These are phyloP conservation scores for Paraglomus brasilianum DNA, from an alignment of 192 early-diverging fungal species.

Conservation along the genomic window DNA sequence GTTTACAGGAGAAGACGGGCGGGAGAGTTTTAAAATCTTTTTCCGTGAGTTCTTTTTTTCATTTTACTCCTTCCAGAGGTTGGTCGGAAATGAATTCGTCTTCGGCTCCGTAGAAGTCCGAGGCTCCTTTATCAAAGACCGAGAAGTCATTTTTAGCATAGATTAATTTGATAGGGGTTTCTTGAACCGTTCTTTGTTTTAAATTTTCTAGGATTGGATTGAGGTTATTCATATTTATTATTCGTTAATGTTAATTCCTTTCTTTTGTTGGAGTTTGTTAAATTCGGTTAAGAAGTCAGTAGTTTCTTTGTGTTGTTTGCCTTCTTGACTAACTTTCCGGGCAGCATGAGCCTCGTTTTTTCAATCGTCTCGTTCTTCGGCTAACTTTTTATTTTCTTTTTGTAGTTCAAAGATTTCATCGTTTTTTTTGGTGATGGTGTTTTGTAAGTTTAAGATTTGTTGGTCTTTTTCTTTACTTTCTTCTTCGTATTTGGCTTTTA, in stretches of 20 bases:
- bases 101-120: not conserved
- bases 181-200: not conserved
- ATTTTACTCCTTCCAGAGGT: constrained; percentile 1
- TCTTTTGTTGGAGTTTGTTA: not conserved
- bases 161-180: not conserved
- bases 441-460: not conserved
- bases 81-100: constrained; percentile 7
- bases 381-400: not conserved
- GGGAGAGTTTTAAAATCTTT: not conserved
- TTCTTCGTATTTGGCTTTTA: constrained; percentile 3
- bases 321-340: not conserved
- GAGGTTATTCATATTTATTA: not conserved
- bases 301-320: not conserved
- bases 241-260: not conserved
- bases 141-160: constrained; percentile 7
- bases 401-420: too few relatives aligned
- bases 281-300: not conserved
- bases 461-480: not conserved
- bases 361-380: constrained; percentile 2
- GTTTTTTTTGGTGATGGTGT: not conserved
- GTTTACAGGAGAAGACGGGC: constrained; percentile 1
- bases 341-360: not conserved
- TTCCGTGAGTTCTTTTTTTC: not conserved
- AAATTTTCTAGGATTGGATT: constrained; percentile 9
- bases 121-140: not conserved